These are phyloP conservation scores for Fusarium albidum DNA, from an alignment of 2,329 filamentous ascomycete genomes.

Conservation along the genomic window DNA sequence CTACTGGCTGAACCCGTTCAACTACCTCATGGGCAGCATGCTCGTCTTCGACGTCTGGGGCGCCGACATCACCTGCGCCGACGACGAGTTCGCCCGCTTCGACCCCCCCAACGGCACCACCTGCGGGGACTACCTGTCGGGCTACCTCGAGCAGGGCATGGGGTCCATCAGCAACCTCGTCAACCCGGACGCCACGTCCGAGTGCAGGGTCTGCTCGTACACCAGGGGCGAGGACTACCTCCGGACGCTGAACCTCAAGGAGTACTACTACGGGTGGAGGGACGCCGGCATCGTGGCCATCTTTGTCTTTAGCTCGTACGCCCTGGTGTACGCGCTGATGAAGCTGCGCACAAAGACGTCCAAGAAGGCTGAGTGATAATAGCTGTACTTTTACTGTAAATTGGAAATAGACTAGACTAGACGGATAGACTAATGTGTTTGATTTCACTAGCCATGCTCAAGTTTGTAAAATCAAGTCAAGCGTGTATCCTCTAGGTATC, in stretches of 20 bases:
- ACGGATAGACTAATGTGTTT: no score
- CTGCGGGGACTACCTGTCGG: constrained; percentile 64
- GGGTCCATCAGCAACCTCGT: constrained; percentile 60
- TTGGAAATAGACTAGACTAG: no score
- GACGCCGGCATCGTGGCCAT: constrained; percentile 67
- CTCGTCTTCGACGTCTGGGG: constrained; percentile 61
- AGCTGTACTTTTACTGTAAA: no score
- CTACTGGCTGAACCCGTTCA: constrained; percentile 69
- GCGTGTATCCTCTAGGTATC: constrained; percentile 28
- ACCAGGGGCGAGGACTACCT: constrained; percentile 66
- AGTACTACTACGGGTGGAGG: constrained; percentile 73
- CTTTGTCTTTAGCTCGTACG: constrained; percentile 64
- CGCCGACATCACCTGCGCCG: constrained; percentile 54
- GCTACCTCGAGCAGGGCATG: constrained; percentile 55
- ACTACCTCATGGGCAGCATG: constrained; percentile 66
- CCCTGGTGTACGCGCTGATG: constrained; percentile 55
- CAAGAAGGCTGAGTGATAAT: constrained; percentile 54
- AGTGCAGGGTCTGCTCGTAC: constrained; percentile 70
- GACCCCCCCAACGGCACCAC: constrained; percentile 60
- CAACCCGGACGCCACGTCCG: constrained; percentile 65
- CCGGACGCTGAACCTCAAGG: constrained; percentile 63
- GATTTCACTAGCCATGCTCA: no score
- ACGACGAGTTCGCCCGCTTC: constrained; percentile 60
- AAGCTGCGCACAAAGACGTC: constrained; percentile 58
- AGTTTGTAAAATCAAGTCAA: constrained; percentile 5